A percentile compares a stretch with the other conserved stretches of the same genome.
phyloP scores from a whole-genome alignment of 257 asterid genomes.

The Solanum paucissectum region DNA sequence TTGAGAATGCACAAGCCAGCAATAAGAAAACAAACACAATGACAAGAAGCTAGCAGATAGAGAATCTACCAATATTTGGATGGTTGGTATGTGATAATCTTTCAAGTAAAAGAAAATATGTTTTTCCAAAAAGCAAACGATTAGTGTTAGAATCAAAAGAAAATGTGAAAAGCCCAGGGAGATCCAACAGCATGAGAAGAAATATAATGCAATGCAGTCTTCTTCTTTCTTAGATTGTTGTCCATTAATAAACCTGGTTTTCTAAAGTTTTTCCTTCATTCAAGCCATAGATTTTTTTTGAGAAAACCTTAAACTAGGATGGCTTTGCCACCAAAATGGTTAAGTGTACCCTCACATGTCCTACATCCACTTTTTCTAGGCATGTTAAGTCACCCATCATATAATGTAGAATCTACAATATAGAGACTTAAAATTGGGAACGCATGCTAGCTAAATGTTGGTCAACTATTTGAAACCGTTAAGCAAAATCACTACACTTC shows the following conservation, averaged over 20 bases:
- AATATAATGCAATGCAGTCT: neutral
- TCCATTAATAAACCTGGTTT: neutral
- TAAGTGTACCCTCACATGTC: neutral
- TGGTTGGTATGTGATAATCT: neutral
- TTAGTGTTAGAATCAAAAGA: neutral
- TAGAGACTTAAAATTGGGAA: neutral
- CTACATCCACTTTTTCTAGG: neutral
- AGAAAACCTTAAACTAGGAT: neutral
- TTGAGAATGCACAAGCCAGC: neutral
- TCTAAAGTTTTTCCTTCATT: neutral
- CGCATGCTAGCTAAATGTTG: neutral
- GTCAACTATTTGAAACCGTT: neutral
- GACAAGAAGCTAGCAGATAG: neutral
- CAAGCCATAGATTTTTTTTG: neutral
- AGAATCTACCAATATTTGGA: neutral
- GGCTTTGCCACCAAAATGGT: neutral
- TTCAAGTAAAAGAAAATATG: neutral
- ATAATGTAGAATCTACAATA: neutral
- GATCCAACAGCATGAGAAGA: neutral
- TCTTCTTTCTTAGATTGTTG: neutral
- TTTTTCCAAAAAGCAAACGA: neutral
- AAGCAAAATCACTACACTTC: neutral
- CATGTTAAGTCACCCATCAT: neutral
- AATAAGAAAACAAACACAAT: neutral
- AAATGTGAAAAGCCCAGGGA: neutral